These are phyloP conservation scores for Fusarium piperis DNA, from an alignment of 2,329 filamentous ascomycete species.

Conservation along the genomic window DNA sequence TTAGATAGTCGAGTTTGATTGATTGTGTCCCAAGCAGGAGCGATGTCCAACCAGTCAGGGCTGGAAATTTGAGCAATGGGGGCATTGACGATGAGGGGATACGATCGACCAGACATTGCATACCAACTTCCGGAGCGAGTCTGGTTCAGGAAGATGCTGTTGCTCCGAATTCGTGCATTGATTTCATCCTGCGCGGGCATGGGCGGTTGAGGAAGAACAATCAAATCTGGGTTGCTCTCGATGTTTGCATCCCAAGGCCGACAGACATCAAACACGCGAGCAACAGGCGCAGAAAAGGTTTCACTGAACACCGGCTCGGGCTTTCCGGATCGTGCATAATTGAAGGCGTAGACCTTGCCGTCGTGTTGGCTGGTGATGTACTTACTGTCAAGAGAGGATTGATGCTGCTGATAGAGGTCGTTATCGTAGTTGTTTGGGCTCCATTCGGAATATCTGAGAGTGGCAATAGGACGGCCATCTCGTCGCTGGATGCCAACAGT, in stretches of 20 bases:
- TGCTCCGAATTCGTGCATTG: conserved; percentile 62
- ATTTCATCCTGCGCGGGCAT: conserved; percentile 66
- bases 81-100: conserved; percentile 83
- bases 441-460: conserved; percentile 94
- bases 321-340: conserved; percentile 66
- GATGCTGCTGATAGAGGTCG: conserved; percentile 87
- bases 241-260: conserved; percentile 71
- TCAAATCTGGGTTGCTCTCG: conserved; percentile 77
- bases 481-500: conserved; percentile 85
- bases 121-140: conserved; percentile 93
- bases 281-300: conserved; percentile 80
- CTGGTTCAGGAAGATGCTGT: conserved; percentile 84
- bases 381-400: conserved; percentile 80
- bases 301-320: conserved; percentile 71
- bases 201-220: conserved; percentile 86
- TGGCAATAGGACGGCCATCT: conserved; percentile 81
- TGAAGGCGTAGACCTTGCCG: conserved; percentile 83
- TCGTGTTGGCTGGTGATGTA: conserved; percentile 91
- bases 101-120: conserved; percentile 86
- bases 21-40: conserved; percentile 51
- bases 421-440: conserved; percentile 89
- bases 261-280: conserved; percentile 88
- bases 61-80: conserved; percentile 57
- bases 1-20: conserved; percentile 62
- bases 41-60: conserved; percentile 59